Evolutionary conservation across 2,329 filamentous ascomycete species (phyloP), one percentile per base, ranked within the genome.

Genomic region (Diaporthe aspalathi): DNA sequence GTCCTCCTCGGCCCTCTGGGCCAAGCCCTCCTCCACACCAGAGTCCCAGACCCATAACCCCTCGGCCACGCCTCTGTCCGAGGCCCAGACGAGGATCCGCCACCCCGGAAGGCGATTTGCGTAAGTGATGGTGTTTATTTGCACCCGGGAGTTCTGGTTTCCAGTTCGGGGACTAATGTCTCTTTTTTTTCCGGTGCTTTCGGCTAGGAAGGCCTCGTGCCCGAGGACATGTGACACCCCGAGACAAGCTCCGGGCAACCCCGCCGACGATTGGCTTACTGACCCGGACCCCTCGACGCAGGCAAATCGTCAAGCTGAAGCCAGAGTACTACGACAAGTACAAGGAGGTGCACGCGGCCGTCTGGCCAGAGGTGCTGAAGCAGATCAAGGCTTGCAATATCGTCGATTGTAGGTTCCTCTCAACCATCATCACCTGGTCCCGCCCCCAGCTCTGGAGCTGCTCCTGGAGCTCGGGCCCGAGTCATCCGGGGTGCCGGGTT

Each of bases 331-430:
- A 92, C 17, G 86, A 87, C 27, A 87, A 90, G 74, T 95, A 95
- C 83, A 94, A 93, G 79, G 86, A 90, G 76, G 91, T 89, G 73
- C 93, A 95, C 78, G 90, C 89, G 8, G 86, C 86, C 5, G 92
- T 94, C 0, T 95, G 93, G 93, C 92, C 92, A 7, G 91, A 93
- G 76, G 92, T 96, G 1, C 82, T 93, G 43, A 86, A 89, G 79
- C 91, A 94, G 82, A 94, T 95, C 77, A 90, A 91, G 78, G 88
- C 91, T 50, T 93, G 90, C 79, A 92, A 92, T 75, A 93, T 95
- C 71, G 83, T 85, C 73, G 93, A 95, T 78, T 95, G 90, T 91
- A 81, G 73, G 85, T 81, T 60, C 12, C n/a, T 20, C 22, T n/a
- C 27, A 38, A 43, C 24, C 14, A 38, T 66, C 43, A 40, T 29